These are phyloP conservation scores for Pachyrhizus erosus DNA, from an alignment of 306 rosid genomes.

Conservation along the genomic window DNA sequence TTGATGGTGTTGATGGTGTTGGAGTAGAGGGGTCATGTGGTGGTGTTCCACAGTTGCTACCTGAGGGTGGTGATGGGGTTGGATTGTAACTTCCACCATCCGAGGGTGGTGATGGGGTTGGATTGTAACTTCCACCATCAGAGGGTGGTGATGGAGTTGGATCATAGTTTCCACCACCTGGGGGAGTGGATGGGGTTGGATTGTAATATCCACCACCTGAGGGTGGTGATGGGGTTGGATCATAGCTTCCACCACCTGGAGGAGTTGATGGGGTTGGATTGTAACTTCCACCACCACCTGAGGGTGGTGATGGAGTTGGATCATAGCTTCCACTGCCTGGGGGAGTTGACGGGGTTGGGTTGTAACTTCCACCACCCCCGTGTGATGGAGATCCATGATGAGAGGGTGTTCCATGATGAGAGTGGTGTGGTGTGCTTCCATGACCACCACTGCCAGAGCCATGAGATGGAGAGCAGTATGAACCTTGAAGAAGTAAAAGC, in stretches of 20 bases:
- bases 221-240: slow-evolving; percentile 48
- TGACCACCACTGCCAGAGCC: slow-evolving; percentile 54
- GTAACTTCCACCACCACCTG: slow-evolving; percentile 41
- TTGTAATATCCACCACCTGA: slow-evolving; percentile 47
- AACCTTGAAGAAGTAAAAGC: slow-evolving; percentile 49
- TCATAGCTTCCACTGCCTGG: slow-evolving; percentile 41
- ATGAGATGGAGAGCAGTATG: slow-evolving; percentile 56
- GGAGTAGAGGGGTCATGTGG: slow-evolving; percentile 41
- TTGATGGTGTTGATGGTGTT: slow-evolving; percentile 46
- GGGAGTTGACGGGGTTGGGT: slow-evolving; percentile 67
- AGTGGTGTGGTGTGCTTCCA: slow-evolving; percentile 46
- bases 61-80: slow-evolving; percentile 62
- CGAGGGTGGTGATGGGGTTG: slow-evolving; percentile 64
- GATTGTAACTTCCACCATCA: slow-evolving; percentile 50
- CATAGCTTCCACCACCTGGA: slow-evolving; percentile 14
- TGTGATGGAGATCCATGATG: slow-evolving; percentile 51
- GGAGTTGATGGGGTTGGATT: slow-evolving; percentile 43
- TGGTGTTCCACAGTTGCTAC: slow-evolving; percentile 53
- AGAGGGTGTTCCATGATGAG: background rate
- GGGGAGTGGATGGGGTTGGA: slow-evolving; percentile 64
- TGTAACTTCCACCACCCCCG: slow-evolving; percentile 55
- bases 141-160: slow-evolving; percentile 49
- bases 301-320: slow-evolving; percentile 52
- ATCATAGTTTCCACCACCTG: slow-evolving; percentile 42
- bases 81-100: slow-evolving; percentile 54